Conservation (phyloP, 2,329 filamentous ascomycete species). For the Xylaria sp. region DNA sequence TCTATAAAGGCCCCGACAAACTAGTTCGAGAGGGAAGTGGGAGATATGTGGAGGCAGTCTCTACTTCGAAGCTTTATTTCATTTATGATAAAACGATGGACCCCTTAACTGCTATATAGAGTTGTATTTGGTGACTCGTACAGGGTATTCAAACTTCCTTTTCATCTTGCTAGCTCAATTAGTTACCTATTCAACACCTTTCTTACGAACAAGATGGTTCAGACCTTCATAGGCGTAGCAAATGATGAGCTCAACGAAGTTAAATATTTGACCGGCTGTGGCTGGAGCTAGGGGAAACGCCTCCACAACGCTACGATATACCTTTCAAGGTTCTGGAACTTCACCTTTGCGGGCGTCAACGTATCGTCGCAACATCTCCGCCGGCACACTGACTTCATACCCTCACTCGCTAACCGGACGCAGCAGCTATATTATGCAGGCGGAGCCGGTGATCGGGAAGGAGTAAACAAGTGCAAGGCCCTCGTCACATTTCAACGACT, state of each 20-base stretch:
- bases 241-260: constrained; percentile 66
- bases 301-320: constrained; percentile 48
- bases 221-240: constrained; percentile 62
- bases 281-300: constrained; percentile 54
- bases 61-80: constrained; percentile 28
- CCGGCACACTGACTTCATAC: constrained; percentile 50
- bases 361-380: constrained; percentile 51
- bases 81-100: constrained; percentile 42
- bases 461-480: too few relatives aligned
- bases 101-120: constrained; percentile 39
- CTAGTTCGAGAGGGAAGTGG: too few relatives aligned
- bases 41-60: not conserved
- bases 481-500: constrained; percentile 55
- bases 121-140: constrained; percentile 63
- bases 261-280: constrained; percentile 63
- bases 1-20: too few relatives aligned
- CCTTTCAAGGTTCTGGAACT: constrained; percentile 64
- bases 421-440: too few relatives aligned
- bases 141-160: constrained; percentile 61
- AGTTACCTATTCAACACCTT: constrained; percentile 57
- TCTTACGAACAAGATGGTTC: constrained; percentile 60
- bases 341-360: constrained; percentile 65
- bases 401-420: constrained; percentile 55
- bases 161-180: constrained; percentile 59
- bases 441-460: too few relatives aligned